Evolutionary conservation across 2,329 filamentous ascomycete species (phyloP).

Genomic region (Cercospora brassicicola): DNA sequence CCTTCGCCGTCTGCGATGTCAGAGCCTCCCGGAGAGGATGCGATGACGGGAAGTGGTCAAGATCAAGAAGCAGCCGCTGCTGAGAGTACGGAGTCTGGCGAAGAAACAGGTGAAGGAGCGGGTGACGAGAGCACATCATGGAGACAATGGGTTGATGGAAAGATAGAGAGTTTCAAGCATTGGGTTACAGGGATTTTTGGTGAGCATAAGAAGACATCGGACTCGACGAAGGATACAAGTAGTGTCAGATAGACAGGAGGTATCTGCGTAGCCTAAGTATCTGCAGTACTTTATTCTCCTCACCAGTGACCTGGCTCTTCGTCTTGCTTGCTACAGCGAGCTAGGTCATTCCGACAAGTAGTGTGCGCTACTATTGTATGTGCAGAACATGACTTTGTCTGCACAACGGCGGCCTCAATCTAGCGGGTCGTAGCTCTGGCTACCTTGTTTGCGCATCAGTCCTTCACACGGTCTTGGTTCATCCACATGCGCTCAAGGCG

Average conservation of each 20-base stretch:
- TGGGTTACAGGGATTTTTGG: conserved; percentile 36
- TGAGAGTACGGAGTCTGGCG: neutral
- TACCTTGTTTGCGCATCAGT: neutral
- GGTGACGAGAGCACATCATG: conserved; percentile 24
- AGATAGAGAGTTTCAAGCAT: conserved; percentile 36
- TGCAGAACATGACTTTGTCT: neutral
- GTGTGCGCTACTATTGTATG: neutral
- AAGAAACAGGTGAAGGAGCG: neutral
- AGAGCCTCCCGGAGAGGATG: neutral
- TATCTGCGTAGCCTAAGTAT: neutral
- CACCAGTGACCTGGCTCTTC: neutral
- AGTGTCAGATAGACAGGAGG: neutral
- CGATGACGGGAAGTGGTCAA: neutral
- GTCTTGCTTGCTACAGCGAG: neutral
- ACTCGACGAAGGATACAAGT: neutral
- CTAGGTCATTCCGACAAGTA: neutral
- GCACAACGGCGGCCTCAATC: neutral
- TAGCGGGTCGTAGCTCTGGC: neutral
- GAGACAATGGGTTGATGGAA: conserved; percentile 38
- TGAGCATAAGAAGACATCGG: conserved; percentile 10
- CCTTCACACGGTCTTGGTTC: neutral
- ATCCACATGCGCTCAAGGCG: neutral
- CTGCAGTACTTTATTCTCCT: neutral
- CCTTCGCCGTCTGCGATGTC: neutral
- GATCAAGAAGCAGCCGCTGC: neutral